phyloP scores from a whole-genome alignment of 2,329 filamentous ascomycete genomes.

The Colletotrichum orchidophilum region DNA sequence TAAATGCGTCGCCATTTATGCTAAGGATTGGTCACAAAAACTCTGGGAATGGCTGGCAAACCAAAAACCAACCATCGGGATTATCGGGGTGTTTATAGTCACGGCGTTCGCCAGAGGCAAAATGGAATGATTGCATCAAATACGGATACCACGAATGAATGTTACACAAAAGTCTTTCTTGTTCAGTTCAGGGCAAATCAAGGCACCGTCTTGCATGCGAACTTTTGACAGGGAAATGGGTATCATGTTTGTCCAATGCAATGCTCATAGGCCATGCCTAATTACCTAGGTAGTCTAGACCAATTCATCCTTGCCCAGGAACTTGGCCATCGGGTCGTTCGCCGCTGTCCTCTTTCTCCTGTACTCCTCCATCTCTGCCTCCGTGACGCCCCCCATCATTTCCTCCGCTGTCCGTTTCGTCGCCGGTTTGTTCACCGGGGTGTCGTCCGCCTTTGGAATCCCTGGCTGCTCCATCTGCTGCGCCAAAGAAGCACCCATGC shows the following conservation, averaged over 20 bases:
- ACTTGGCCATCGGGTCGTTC: slow-evolving; percentile 87
- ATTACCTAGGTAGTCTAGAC: slow-evolving; percentile 47
- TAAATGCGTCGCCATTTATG: slow-evolving; percentile 52
- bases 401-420: slow-evolving; percentile 83
- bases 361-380: slow-evolving; percentile 89
- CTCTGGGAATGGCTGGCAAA: slow-evolving; percentile 42
- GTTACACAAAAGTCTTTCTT: slow-evolving; percentile 28
- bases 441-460: slow-evolving; percentile 42
- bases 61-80: slow-evolving; percentile 47
- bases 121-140: slow-evolving; percentile 50
- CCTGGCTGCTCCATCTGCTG: slow-evolving; percentile 37
- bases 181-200: slow-evolving; percentile 3
- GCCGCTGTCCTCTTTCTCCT: slow-evolving; percentile 77
- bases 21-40: slow-evolving; percentile 32
- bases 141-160: slow-evolving; percentile 35
- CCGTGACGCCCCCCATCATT: slow-evolving; percentile 79
- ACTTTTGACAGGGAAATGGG: slow-evolving; percentile 26
- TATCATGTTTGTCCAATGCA: slow-evolving; percentile 32
- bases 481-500: slow-evolving; percentile 57
- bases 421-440: slow-evolving; percentile 40
- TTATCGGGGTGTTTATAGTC: slow-evolving; percentile 55
- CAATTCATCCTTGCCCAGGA: slow-evolving; percentile 78
- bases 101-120: slow-evolving; percentile 62
- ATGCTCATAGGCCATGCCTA: background rate
- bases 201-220: slow-evolving; percentile 12